Conservation (phyloP, 106 monocot species). For the Iris macrosiphon region DNA sequence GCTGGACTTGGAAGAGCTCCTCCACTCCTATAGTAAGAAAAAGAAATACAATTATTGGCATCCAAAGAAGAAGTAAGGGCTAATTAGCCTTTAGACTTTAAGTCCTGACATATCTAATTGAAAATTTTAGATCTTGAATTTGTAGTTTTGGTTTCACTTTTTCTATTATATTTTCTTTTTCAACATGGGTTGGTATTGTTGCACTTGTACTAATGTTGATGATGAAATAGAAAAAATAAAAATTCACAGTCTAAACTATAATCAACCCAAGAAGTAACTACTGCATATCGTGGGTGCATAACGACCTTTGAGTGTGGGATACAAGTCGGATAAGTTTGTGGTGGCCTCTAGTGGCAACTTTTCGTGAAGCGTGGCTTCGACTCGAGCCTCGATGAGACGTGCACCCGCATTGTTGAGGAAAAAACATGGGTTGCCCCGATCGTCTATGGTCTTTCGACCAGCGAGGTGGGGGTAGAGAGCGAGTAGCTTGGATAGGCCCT, state of each 20-base stretch:
- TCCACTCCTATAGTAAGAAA: not conserved
- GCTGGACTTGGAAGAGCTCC: constrained; percentile 36
- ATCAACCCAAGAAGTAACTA: not conserved
- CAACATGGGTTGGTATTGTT: too few species aligned
- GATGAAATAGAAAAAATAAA: too few species aligned
- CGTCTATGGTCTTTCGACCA: not conserved
- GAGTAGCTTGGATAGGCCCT: constrained; percentile 10
- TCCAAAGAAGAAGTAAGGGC: too few species aligned
- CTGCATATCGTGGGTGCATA: not conserved
- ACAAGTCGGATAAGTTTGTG: constrained; percentile 8
- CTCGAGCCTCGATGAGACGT: constrained; percentile 29
- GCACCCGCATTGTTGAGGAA: constrained; percentile 22
- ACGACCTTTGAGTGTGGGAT: constrained; percentile 11
- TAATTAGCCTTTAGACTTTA: too few species aligned
- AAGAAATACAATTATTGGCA: not conserved
- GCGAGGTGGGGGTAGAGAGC: constrained; percentile 12
- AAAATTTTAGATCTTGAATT: too few species aligned
- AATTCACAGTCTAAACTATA: too few species aligned
- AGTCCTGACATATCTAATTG: too few species aligned
- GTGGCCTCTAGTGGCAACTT: constrained; percentile 17
- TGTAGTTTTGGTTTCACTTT: too few species aligned
- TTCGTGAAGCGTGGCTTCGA: constrained; percentile 11
- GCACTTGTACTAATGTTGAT: too few species aligned
- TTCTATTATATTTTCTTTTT: too few species aligned
- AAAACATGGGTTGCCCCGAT: constrained; percentile 1